phyloP scores from a whole-genome alignment of 2,329 filamentous ascomycete species.

The Fusarium newnesense region DNA sequence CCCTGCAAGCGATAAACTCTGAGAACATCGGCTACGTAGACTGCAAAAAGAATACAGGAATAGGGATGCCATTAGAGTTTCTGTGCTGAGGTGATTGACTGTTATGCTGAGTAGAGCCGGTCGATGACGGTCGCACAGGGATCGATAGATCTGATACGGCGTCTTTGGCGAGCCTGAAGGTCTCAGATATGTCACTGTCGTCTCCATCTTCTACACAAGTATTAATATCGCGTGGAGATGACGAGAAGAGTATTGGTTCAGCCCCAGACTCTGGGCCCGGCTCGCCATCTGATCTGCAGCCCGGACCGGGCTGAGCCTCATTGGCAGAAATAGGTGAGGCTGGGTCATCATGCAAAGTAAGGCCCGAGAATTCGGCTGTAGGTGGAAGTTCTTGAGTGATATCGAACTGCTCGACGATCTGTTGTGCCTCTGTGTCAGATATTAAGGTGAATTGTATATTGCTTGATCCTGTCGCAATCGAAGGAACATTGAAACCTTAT shows the following conservation, averaged over 20 bases:
- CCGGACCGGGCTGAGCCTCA: not conserved
- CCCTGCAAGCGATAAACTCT: no score
- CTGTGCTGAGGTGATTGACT: no score
- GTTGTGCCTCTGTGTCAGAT: no score
- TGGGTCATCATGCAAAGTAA: not conserved
- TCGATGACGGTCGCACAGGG: not conserved
- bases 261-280: not conserved
- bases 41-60: no score
- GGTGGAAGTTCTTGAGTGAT: not conserved
- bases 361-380: not conserved
- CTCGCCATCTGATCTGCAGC: not conserved
- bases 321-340: not conserved
- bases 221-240: not conserved
- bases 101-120: not conserved
- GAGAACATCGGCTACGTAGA: no score
- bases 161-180: not conserved
- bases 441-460: no score
- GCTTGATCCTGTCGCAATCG: no score
- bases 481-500: no score
- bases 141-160: not conserved
- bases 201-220: not conserved
- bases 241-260: not conserved
- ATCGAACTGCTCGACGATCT: no score
- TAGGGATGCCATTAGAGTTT: no score
- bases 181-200: not conserved